Evolutionary conservation across 2,329 filamentous ascomycete species (phyloP), one percentile per base, ranked within the genome.

Genomic region (Teratosphaeria viscida): DNA sequence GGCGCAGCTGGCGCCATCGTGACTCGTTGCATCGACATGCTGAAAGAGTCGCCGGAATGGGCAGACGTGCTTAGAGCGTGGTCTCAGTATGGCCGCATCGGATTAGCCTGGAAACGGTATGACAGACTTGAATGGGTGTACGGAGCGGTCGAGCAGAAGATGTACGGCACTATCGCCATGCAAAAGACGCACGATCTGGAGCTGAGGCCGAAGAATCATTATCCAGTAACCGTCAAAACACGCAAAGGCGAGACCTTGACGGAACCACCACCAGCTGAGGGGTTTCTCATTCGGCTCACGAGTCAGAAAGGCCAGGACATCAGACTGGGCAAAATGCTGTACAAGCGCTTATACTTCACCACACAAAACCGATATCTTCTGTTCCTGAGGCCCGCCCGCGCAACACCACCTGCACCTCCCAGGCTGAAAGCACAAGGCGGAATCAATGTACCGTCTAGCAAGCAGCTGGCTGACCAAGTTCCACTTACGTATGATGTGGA

Each of bases 151-250:
- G 85, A 88, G 68, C 79, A 83, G 64, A 83, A 82, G 61, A 88
- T 88, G 85, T 86, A 86, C 63, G 85, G 85, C 39, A 82, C 84
- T 0, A 83, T 87, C 63, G 85, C 83, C 35, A 86, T 88, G 84
- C 77, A 82, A 63, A 80, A 79, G 56, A 83, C 84, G 2, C 85
- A 88, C 67, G 84, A 87, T 56, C 78, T 88, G 16, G 84, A 88
- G 68, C 70, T 88, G 47, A 79, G 85, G 3, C 84, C 84, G 0
- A 86, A 86, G 68, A 75, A 81, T 58, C 85, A 88, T 68, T 87
- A 87, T 65, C 80, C 84, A 2, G 83, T 82, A 1, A 76, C 70
- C 16, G 74, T 77, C 4, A 73, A 75, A 27, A 71, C 72, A 1
- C 71, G 71, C 6, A 74, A 75, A 66, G 73, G 73, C 0, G 62